A percentile compares a stretch with the other conserved stretches of the same genome.
These are phyloP conservation scores for Apiospora sp. DNA, from an alignment of 2,329 filamentous ascomycete species.

Conservation along the genomic window DNA sequence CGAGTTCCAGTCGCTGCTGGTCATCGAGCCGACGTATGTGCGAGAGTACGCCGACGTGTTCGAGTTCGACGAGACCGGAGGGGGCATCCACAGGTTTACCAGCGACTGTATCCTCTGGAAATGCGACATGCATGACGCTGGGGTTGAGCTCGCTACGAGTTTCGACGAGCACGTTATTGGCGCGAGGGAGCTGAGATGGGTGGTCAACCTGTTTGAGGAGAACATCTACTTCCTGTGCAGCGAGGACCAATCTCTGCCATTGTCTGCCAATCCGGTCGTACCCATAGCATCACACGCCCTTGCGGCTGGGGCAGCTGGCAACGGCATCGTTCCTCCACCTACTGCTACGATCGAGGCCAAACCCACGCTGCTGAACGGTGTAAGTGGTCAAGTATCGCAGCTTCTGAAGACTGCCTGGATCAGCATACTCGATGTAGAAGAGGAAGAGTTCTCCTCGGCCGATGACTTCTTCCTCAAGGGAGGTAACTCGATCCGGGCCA, in stretches of 20 bases:
- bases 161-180: neutral
- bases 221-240: neutral
- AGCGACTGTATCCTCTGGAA: neutral
- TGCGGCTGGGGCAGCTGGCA: neutral
- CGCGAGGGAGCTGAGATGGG: neutral
- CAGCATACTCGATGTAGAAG: neutral
- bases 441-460: neutral
- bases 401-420: neutral
- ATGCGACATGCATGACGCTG: neutral
- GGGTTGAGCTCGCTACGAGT: neutral
- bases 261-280: neutral
- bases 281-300: neutral
- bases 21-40: neutral
- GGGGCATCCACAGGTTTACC: neutral
- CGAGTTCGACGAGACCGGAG: constrained; percentile 2
- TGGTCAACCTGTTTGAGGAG: neutral
- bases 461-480: neutral
- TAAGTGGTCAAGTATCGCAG: neutral
- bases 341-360: neutral
- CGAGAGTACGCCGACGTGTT: neutral
- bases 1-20: constrained; percentile 2
- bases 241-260: neutral
- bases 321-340: neutral
- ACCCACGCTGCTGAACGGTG: neutral
- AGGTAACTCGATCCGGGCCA: neutral